Evolutionary conservation across 208 protist genomes (phyloP).

Genomic region (Trypanosoma melophagium): DNA sequence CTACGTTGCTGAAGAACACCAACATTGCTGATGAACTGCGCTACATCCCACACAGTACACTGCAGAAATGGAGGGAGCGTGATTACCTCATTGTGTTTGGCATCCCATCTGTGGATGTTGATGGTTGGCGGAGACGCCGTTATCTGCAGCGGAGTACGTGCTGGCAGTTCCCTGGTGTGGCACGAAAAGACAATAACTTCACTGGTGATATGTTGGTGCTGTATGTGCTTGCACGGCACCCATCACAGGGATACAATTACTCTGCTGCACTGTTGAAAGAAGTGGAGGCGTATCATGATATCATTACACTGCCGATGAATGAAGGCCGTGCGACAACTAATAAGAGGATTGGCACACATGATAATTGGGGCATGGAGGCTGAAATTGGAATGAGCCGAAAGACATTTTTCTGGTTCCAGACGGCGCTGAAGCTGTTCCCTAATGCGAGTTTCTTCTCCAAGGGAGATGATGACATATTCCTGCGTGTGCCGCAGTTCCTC

Average conservation of each 20-base stretch:
- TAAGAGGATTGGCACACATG: constrained; percentile 19
- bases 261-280: constrained; percentile 35
- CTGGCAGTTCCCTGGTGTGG: constrained; percentile 38
- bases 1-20: too few species aligned
- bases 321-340: constrained; percentile 28
- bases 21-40: neutral
- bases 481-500: constrained; percentile 51
- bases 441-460: constrained; percentile 44
- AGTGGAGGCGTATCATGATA: constrained; percentile 24
- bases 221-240: constrained; percentile 14
- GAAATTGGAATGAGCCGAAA: constrained; percentile 41
- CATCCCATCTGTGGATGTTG: constrained; percentile 41
- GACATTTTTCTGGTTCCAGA: constrained; percentile 32
- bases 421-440: constrained; percentile 38
- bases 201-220: constrained; percentile 24
- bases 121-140: constrained; percentile 18
- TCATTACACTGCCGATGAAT: constrained; percentile 33
- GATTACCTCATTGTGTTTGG: constrained; percentile 35
- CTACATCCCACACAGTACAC: neutral
- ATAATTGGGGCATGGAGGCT: constrained; percentile 28
- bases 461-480: constrained; percentile 50
- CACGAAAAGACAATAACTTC: constrained; percentile 30
- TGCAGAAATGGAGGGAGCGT: neutral
- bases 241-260: constrained; percentile 11
- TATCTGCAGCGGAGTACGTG: constrained; percentile 37